Conservation (phyloP, 306 rosid species). For the Fragaria iinumae region DNA sequence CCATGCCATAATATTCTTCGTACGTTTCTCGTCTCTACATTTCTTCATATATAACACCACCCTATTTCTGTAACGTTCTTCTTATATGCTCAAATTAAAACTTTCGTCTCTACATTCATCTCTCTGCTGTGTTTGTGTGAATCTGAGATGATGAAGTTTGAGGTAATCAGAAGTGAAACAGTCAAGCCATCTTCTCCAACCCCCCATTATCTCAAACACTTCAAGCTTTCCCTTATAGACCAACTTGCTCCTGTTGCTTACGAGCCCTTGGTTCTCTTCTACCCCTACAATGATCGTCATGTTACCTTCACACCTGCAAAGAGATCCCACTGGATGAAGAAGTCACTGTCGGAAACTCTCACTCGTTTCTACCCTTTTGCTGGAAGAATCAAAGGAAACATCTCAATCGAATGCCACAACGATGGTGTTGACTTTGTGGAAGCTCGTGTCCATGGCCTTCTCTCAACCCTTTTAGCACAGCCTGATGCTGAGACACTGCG, state of each 20-base stretch:
- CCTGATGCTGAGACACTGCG: slow-evolving; percentile 5
- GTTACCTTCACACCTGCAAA: background rate
- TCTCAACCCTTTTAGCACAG: slow-evolving; percentile 9
- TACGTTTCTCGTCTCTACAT: too few relatives aligned
- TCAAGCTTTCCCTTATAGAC: slow-evolving; percentile 25
- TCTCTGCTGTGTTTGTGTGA: background rate
- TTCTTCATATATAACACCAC: too few relatives aligned
- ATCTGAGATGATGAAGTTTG: slow-evolving; percentile 17
- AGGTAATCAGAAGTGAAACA: slow-evolving; percentile 10
- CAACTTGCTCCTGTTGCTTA: slow-evolving; percentile 17
- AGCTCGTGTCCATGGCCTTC: background rate
- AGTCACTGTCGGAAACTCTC: slow-evolving; percentile 1
- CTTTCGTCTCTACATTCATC: too few relatives aligned
- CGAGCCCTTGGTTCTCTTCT: slow-evolving; percentile 22
- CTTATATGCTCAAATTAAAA: too few relatives aligned
- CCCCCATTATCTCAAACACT: slow-evolving; percentile 4
- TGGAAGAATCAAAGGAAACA: slow-evolving; percentile 7
- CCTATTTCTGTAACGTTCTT: too few relatives aligned
- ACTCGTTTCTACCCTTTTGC: slow-evolving; percentile 19
- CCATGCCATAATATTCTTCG: too few relatives aligned
- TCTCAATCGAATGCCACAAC: slow-evolving; percentile 17
- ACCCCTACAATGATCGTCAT: background rate
- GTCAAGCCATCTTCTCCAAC: slow-evolving; percentile 26
- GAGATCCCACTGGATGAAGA: slow-evolving; percentile 8
- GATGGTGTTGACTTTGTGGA: slow-evolving; percentile 23